phyloP scores from a whole-genome alignment of 805 yeast species.

The Starmerella gropengiesseri region DNA sequence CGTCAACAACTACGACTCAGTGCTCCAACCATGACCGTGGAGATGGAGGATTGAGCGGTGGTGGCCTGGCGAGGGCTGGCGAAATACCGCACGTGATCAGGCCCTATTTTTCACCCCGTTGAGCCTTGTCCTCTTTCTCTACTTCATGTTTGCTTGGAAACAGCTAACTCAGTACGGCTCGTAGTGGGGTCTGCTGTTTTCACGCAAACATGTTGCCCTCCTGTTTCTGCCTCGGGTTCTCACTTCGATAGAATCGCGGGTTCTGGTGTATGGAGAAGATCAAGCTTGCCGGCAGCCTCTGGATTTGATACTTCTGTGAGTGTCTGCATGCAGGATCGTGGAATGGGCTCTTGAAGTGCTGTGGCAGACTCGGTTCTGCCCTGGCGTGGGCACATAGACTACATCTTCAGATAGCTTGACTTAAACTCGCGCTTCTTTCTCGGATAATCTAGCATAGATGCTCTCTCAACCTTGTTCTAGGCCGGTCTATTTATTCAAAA shows the following conservation, averaged over 20 bases:
- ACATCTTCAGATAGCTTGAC: constrained; percentile 14
- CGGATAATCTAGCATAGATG: no score
- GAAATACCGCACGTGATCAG: no score
- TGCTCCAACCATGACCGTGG: no score
- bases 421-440: no score
- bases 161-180: constrained; percentile 1
- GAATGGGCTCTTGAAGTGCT: constrained; percentile 21
- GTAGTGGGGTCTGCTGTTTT: constrained; percentile 2
- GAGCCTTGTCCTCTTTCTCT: no score
- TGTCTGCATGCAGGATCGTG: constrained; percentile 21
- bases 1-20: no score
- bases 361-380: constrained; percentile 1
- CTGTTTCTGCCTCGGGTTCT: constrained; percentile 30
- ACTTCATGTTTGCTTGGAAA: neutral
- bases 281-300: constrained; percentile 19
- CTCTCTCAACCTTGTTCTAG: no score
- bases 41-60: no score
- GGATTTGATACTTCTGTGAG: constrained; percentile 24
- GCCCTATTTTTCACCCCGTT: no score
- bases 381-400: constrained; percentile 24
- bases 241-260: constrained; percentile 24
- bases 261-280: constrained; percentile 30
- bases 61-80: no score
- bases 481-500: no score
- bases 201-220: constrained; percentile 20